Percentiles rank a stretch among this genome's conserved stretches.
Conservation (phyloP, 495 filamentous ascomycete species). For the Aspergillus nidulans region DNA sequence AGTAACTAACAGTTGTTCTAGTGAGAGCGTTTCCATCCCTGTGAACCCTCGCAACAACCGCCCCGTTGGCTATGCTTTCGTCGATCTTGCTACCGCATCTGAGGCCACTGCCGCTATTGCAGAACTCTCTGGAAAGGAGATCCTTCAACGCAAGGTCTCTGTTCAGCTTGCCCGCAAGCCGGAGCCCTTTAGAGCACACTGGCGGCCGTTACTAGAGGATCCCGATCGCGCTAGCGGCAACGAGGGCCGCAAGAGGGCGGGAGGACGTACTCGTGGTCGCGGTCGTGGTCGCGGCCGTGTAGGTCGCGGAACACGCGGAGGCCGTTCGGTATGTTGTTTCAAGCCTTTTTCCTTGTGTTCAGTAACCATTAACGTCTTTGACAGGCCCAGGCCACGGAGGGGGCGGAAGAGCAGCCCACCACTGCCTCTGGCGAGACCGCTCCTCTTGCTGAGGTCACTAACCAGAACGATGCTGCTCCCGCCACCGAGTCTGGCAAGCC, state of each 20-base stretch:
- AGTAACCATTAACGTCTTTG: constrained; percentile 1
- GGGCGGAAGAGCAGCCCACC: constrained; percentile 16
- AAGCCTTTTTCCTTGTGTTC: background rate
- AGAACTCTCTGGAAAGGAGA: constrained; percentile 92
- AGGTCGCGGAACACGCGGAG: constrained; percentile 58
- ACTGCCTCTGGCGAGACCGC: constrained; percentile 24
- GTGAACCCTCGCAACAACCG: constrained; percentile 98
- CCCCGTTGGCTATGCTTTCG: constrained; percentile 97
- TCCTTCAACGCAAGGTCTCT: constrained; percentile 96
- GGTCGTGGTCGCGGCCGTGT: constrained; percentile 70
- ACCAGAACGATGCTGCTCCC: constrained; percentile 50
- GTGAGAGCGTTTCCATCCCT: constrained; percentile 96
- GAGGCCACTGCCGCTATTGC: constrained; percentile 93
- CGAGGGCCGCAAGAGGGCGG: constrained; percentile 74
- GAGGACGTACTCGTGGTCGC: constrained; percentile 71
- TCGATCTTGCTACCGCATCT: constrained; percentile 87
- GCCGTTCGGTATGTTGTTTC: constrained; percentile 60
- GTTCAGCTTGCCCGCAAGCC: constrained; percentile 98
- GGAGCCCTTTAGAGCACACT: constrained; percentile 75
- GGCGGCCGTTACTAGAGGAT: constrained; percentile 59
- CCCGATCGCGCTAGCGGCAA: constrained; percentile 64
- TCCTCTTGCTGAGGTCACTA: constrained; percentile 45
- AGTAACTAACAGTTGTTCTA: constrained; percentile 34
- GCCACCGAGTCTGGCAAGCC: constrained; percentile 60
- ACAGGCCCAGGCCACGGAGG: constrained; percentile 16